Evolutionary conservation across 148 eudicot genomes (phyloP).

Genomic region (Pouteria glomerata): DNA sequence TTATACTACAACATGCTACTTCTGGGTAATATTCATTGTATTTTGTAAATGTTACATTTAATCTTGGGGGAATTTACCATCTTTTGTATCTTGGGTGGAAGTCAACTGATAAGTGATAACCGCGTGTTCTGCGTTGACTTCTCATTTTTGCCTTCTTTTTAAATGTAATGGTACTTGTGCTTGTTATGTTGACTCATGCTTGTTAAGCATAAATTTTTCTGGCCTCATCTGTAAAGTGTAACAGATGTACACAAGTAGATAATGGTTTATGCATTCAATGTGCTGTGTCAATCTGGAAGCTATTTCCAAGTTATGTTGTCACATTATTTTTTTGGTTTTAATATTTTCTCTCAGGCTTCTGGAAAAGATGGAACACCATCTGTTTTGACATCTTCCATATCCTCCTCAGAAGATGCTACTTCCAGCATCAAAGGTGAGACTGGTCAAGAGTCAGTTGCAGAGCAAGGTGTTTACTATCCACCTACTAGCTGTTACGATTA

Average conservation of each 20-base stretch:
- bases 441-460: constrained; percentile 39
- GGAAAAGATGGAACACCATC: constrained; percentile 15
- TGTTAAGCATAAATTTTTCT: not conserved
- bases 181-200: constrained; percentile 1
- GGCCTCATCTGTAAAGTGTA: not conserved
- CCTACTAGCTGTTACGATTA: constrained; percentile 60
- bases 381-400: constrained; percentile 20
- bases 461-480: constrained; percentile 47
- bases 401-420: constrained; percentile 27
- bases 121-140: no score
- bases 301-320: not conserved
- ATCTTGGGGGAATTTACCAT: not conserved
- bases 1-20: not conserved
- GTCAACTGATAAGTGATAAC: no score
- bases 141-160: no score
- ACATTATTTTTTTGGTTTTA: not conserved
- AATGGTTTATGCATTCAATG: no score
- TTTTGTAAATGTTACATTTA: not conserved
- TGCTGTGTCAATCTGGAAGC: no score
- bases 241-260: no score
- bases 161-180: no score
- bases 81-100: not conserved
- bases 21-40: not conserved
- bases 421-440: constrained; percentile 36
- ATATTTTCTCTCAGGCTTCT: constrained; percentile 17